Base-by-base conservation (phyloP, 2,329 filamentous ascomycete species). In the Lasiodiplodia citricola region DNA sequence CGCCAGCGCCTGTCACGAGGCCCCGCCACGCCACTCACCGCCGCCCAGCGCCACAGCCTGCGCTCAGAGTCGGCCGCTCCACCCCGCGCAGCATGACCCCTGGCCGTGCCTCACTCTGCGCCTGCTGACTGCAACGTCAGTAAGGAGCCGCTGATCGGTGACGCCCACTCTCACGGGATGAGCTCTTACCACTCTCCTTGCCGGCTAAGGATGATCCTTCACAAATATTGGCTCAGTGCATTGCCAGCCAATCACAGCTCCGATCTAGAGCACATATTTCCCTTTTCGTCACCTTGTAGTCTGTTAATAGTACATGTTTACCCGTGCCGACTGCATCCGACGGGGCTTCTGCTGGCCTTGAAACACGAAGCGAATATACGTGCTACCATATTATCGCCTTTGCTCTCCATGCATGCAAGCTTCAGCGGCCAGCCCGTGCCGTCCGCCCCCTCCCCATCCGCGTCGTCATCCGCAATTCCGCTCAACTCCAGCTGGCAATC, bases 21-120 rank as follows among this genome's bases (percentile, higher is more conserved):
- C 41, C 60, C 7, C 37, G 47, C 44, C 44, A 54, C 44, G 60
- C 60, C 65, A 38, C 65, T 60, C 38, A 51, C 41, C 65, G 55
- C 65, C 31, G 47, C 28, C 55, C 44, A 41, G 51, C 65, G 65
- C 55, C 65, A 52, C 65, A 28, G 41, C 50, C 55, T 23, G 16
- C 41, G 38, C 50, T 13, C 56, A 18, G 7, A 10, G 65, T 35
- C 50, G 18, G 28, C 55, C 37, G 65, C 65, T 25, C 16, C 18
- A 47, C 28, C n/a, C 47, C 7, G 54, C 64, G 44, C 41, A 67
- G 65, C 54, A 67, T 67, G 65, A 67, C 65, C 65, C 65, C 65
- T 67, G 65, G 65, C n/a, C 65, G 16, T 67, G 65, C 41, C 65
- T 67, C 52, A 18, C 41, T 23, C n/a, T n/a, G 35, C 65, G 55